Base-by-base conservation (phyloP, 352 stramenopile species). In the Blastocystis sp. region DNA sequence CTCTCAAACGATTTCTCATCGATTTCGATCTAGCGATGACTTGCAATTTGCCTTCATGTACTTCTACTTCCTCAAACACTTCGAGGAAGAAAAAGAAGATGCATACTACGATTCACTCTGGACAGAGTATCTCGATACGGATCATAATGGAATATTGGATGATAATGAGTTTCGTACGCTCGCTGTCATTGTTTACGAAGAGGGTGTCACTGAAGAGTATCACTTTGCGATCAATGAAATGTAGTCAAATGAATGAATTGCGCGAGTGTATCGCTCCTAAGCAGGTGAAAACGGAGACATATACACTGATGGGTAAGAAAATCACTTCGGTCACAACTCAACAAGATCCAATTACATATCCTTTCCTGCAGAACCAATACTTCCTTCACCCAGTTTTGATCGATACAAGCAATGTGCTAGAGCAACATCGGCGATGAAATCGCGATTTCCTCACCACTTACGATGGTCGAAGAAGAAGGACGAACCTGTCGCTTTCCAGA, bases 1-100 rank as follows among this genome's bases (percentile, higher is more conserved):
- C 45, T 84, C 94, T 9, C 91, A 91, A 18, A 97, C 95, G 18
- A 95, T 93, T 20, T 73, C 91, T 5, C 94, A 97, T 68, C 93
- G 95, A 5, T 98, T 98, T 89, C 94, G 95, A 34, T 93, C 94
- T 63, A 91, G 93, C 6, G 90, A 96, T 55, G 95, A 98, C 91
- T 96, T 98, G 94, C 95, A 98, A 89, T 98, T 97, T 84, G 94
- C 94, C 79, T 98, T 98, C 87, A 93, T 93, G 45, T 98, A 98
- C 90, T 97, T 97, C 89, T 95, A 97, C 90, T 98, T 96, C 90
- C 64, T 98, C 34, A 93, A 96, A 20, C 95, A 97, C 70, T 92
- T 93, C 9, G 92, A 96, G 89, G 87, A 94, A n/a, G 87, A 94
- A 11, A 92, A 91, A 8, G 92, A 93, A 43, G 94, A 92, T 3